Percentiles rank a stretch among this genome's conserved stretches.
Conservation (phyloP, 1,139 yeast genomes). For the Lodderomyces oxycetoniae region DNA sequence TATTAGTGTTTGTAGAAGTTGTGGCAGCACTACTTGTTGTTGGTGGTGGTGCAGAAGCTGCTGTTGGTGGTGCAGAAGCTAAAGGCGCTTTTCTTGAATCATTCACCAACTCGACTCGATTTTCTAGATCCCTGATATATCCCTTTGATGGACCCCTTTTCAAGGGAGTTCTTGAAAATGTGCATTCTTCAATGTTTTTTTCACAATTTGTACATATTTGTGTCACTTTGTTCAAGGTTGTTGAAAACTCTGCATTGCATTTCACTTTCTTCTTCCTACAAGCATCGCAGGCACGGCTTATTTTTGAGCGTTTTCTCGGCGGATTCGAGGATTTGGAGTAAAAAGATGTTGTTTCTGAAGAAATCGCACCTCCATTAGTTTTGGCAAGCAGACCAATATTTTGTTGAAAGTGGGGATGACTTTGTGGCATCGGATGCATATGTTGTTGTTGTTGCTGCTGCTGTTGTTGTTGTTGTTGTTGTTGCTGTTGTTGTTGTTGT, state of each 20-base stretch:
- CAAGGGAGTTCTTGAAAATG: conserved; percentile 64
- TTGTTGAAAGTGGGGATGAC: background rate
- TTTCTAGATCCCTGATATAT: conserved; percentile 44
- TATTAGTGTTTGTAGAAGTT: conserved; percentile 1
- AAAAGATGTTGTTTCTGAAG: too few relatives aligned
- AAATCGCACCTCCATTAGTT: too few relatives aligned
- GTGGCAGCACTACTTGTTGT: conserved; percentile 1
- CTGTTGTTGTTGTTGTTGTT: conserved; percentile 3
- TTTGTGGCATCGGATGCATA: background rate
- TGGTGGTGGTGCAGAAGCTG: conserved; percentile 3
- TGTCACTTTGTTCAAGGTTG: conserved; percentile 39
- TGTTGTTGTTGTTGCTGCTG: background rate
- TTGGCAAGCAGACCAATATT: too few relatives aligned
- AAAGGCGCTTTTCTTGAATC: conserved; percentile 8
- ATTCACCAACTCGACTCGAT: conserved; percentile 17
- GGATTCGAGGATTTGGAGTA: conserved; percentile 10
- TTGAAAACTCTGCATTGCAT: conserved; percentile 54
- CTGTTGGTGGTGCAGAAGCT: background rate
- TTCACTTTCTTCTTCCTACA: conserved; percentile 61
- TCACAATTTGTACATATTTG: conserved; percentile 54
- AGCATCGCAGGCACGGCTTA: conserved; percentile 64
- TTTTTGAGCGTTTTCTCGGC: conserved; percentile 59
- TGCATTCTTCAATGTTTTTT: conserved; percentile 51
- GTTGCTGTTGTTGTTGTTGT: conserved; percentile 4
- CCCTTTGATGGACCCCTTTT: conserved; percentile 80